Evolutionary conservation across 495 filamentous ascomycete species (phyloP).

Genomic region (Tricharina praecox): DNA sequence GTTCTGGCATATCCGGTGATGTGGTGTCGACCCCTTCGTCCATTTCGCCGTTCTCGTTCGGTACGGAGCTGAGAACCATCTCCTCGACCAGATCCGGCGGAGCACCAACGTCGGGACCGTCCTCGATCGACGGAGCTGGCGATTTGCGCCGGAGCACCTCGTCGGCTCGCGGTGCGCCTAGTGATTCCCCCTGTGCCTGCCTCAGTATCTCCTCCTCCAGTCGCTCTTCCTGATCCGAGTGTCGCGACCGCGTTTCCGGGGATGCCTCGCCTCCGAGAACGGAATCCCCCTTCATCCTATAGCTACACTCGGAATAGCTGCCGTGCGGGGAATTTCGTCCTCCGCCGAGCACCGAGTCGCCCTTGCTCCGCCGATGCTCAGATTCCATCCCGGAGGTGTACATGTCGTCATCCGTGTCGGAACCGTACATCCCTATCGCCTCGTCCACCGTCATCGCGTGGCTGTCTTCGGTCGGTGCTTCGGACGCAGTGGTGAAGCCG

Average conservation of each 20-base stretch:
- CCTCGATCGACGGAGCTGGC: not conserved
- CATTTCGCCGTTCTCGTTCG: not conserved
- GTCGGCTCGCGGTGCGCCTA: not conserved
- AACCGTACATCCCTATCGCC: conserved; percentile 71
- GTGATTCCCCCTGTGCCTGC: not conserved
- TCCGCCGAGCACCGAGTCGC: conserved; percentile 22
- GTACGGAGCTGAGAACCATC: not conserved
- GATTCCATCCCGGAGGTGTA: conserved; percentile 34
- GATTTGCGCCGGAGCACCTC: not conserved
- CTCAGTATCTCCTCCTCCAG: not conserved
- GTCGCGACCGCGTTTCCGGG: conserved; percentile 7
- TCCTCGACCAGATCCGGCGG: not conserved
- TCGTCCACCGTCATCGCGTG: conserved; percentile 76
- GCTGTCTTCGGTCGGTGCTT: conserved; percentile 36
- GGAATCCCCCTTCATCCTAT: conserved; percentile 17
- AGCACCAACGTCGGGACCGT: not conserved
- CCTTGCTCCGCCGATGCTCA: conserved; percentile 22
- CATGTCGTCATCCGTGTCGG: conserved; percentile 37
- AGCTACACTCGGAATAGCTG: not conserved
- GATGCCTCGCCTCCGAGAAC: conserved; percentile 20
- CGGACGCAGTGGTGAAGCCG: conserved; percentile 24
- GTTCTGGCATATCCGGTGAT: too few relatives aligned
- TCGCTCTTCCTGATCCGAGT: not conserved
- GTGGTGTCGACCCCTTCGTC: too few relatives aligned
- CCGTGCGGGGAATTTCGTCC: conserved; percentile 16